Evolutionary conservation across 2,329 filamentous ascomycete species (phyloP), one percentile per base, ranked within the genome.

Genomic region (Cryphonectria naterciae): DNA sequence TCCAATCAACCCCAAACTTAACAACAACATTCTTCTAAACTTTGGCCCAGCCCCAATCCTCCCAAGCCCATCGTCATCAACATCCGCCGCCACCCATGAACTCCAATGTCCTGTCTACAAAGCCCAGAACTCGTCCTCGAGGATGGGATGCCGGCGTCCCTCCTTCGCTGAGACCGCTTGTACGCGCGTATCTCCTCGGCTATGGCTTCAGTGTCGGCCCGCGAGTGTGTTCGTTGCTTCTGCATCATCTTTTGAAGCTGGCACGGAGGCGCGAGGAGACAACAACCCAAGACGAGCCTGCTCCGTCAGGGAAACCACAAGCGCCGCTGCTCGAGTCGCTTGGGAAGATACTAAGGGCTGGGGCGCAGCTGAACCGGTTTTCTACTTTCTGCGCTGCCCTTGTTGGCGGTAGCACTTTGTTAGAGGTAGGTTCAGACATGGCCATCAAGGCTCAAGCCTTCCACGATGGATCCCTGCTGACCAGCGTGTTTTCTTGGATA

Each of bases 371-470:
- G 69, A 85, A 85, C 72, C 83, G 88, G 11, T 91, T 91, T 75
- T 88, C 89, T 60, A 83, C 88, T 4, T 91, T 91, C 76, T 91
- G 89, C 77, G 89, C 88, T 10, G 81, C 84, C 8, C 79, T 91
- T 13, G 85, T 88, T 54, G 89, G 89, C 46, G 88, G 88, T 54
- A 86, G 85, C 73, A 89, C 88, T 35, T 77, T 91, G n/a, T 77
- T 91, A n/a, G 84, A 89, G 83, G 88, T 87, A 80, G 75, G 83
- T 76, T 5, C 1, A 35, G 43, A 19, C 32, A 52, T n/a, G 35
- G 22, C 28, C 22, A 43, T 10, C 11, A 39, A 11, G 11, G 28
- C 11, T 28, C 37, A 22, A 8, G 32, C 1, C 5, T 46, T 17
- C 17, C 11, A 46, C 28, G 35, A 19, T 17, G n/a, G n/a, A 19